phyloP scores from a whole-genome alignment of 441 rosid species.

The Pelargonium australe region DNA sequence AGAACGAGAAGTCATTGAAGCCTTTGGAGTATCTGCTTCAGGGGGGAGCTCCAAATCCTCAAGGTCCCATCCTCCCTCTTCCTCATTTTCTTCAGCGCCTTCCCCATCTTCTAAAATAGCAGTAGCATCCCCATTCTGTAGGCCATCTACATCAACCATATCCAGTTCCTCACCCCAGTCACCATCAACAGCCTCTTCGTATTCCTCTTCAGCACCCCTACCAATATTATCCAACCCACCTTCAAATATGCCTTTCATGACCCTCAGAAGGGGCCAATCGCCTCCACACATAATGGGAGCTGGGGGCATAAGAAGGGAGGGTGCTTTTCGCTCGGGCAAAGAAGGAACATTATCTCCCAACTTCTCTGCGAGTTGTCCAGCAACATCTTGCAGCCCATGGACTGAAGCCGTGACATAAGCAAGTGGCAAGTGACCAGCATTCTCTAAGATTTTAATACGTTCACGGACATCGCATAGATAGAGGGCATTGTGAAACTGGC shows the following conservation, averaged over 20 bases:
- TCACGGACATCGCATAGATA: slow-evolving; percentile 75
- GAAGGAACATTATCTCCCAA: neutral
- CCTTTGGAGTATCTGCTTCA: slow-evolving; percentile 67
- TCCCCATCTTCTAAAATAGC: slow-evolving; percentile 58
- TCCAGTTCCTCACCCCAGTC: slow-evolving; percentile 82
- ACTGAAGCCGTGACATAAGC: slow-evolving; percentile 46
- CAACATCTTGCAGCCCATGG: neutral
- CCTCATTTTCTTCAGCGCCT: slow-evolving; percentile 49
- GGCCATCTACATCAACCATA: slow-evolving; percentile 50
- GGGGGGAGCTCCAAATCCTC: slow-evolving; percentile 79
- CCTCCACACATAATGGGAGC: slow-evolving; percentile 59
- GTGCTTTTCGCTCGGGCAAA: slow-evolving; percentile 27
- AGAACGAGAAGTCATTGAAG: slow-evolving; percentile 47
- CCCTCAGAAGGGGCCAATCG: slow-evolving; percentile 90
- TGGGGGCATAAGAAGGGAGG: slow-evolving; percentile 68
- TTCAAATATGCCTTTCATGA: slow-evolving; percentile 75
- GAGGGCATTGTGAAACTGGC: slow-evolving; percentile 82
- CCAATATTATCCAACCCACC: slow-evolving; percentile 59
- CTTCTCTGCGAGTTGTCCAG: neutral
- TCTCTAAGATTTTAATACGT: slow-evolving; percentile 73
- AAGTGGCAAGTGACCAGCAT: slow-evolving; percentile 66
- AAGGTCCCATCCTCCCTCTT: slow-evolving; percentile 79
- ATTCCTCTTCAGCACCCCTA: slow-evolving; percentile 46
- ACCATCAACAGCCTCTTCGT: slow-evolving; percentile 53
- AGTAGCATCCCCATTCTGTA: slow-evolving; percentile 47